Evolutionary conservation across 768 basidiomycete genomes (phyloP).

Genomic region (Rhizopogon roseolus): DNA sequence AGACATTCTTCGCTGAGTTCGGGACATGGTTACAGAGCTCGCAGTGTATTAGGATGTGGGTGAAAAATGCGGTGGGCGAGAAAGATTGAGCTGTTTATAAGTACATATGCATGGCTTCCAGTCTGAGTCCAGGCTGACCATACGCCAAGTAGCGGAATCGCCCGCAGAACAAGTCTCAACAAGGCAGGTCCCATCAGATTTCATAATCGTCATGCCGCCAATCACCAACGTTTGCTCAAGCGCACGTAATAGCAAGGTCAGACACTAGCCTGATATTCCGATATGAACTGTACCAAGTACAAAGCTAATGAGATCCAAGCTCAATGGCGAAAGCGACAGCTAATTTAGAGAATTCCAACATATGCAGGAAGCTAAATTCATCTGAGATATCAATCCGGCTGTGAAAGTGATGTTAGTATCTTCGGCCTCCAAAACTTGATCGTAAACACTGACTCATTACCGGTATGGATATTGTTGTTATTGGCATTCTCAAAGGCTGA

Average conservation of each 20-base stretch:
- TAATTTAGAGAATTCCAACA: conserved; percentile 85
- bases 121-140: no score
- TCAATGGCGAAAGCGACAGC: conserved; percentile 78
- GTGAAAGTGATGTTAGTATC: conserved; percentile 13
- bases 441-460: conserved; percentile 63
- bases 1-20: conserved; percentile 32
- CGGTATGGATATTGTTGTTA: conserved; percentile 68
- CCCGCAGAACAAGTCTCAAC: no score
- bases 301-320: conserved; percentile 34
- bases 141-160: no score
- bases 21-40: conserved; percentile 12
- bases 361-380: conserved; percentile 89
- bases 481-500: conserved; percentile 75
- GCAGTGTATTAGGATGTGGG: background rate
- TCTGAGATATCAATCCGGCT: conserved; percentile 81
- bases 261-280: no score
- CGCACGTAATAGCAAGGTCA: no score
- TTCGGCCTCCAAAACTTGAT: conserved; percentile 37
- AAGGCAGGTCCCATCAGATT: no score
- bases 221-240: no score
- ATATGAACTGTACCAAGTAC: background rate
- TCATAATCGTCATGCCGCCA: no score
- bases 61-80: no score
- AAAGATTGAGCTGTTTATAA: no score
- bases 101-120: no score